These are phyloP conservation scores for Colletotrichum sojae DNA, from an alignment of 2,329 filamentous ascomycete species.

Conservation along the genomic window DNA sequence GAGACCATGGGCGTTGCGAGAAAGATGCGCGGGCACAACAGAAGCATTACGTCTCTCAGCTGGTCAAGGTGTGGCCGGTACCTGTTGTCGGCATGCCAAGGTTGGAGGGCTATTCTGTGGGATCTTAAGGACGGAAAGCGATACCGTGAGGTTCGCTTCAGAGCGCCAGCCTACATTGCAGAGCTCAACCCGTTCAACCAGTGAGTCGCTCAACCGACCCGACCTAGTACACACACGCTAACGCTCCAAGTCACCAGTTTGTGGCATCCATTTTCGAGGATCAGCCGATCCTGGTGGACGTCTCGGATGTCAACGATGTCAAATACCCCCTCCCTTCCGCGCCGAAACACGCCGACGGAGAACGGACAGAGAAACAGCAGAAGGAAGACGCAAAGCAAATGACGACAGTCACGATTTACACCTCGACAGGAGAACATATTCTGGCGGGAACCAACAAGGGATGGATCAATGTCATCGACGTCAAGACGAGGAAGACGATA, in stretches of 20 bases:
- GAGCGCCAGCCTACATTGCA: constrained; percentile 94
- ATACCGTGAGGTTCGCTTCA: constrained; percentile 88
- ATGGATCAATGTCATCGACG: constrained; percentile 95
- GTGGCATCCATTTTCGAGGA: constrained; percentile 96
- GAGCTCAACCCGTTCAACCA: constrained; percentile 94
- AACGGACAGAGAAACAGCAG: constrained; percentile 86
- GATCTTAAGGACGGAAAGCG: constrained; percentile 81
- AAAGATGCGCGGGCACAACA: constrained; percentile 93
- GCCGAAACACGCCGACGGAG: constrained; percentile 81
- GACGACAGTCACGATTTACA: constrained; percentile 94
- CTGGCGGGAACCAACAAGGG: constrained; percentile 95
- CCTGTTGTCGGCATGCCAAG: constrained; percentile 91
- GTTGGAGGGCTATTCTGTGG: constrained; percentile 98
- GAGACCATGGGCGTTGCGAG: constrained; percentile 97
- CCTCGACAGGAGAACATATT: constrained; percentile 87
- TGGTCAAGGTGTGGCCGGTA: constrained; percentile 96
- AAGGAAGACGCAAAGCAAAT: constrained; percentile 95
- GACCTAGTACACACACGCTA: not conserved
- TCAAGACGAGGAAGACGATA: constrained; percentile 83
- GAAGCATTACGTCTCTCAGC: constrained; percentile 93
- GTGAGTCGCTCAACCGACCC: constrained; percentile 61
- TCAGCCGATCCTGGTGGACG: constrained; percentile 88
- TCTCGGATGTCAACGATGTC: constrained; percentile 76
- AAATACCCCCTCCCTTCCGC: constrained; percentile 86
- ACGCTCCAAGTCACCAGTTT: constrained; percentile 72